phyloP scores from a whole-genome alignment of 306 rosid species.

The Malus sieversii region DNA sequence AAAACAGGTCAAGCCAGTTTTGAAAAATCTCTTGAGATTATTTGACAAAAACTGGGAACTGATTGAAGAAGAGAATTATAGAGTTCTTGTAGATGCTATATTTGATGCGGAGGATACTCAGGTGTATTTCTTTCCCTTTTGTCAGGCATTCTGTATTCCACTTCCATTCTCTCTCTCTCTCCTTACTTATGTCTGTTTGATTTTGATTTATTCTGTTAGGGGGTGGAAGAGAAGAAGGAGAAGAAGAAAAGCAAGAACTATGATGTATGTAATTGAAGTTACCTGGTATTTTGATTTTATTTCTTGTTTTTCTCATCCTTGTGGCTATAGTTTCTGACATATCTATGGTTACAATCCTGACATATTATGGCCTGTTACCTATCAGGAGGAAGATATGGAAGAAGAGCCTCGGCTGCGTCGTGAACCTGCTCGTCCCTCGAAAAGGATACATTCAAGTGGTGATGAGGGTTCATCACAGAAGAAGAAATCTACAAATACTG shows the following conservation, averaged over 20 bases:
- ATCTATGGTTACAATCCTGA: constrained; percentile 15
- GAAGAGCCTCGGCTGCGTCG: constrained; percentile 35
- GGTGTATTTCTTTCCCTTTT: constrained; percentile 29
- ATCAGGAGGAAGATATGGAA: constrained; percentile 31
- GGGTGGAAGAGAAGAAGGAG: constrained; percentile 20
- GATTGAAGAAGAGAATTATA: constrained; percentile 82
- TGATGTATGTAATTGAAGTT: constrained; percentile 19
- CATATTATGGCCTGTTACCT: constrained; percentile 18
- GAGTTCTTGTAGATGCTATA: constrained; percentile 82
- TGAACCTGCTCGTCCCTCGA: constrained; percentile 46
- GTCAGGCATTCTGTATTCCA: constrained; percentile 8
- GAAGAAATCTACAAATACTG: constrained; percentile 23
- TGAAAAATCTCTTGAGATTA: constrained; percentile 59
- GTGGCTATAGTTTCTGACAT: constrained; percentile 15
- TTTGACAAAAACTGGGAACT: constrained; percentile 84
- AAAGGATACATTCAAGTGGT: constrained; percentile 34
- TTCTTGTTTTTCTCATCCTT: constrained; percentile 6
- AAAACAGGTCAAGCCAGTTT: constrained; percentile 62
- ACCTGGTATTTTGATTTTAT: not conserved
- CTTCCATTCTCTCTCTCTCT: not conserved
- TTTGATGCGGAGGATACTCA: constrained; percentile 64
- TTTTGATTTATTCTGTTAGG: constrained; percentile 33
- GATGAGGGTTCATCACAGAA: constrained; percentile 31
- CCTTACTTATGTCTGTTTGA: constrained; percentile 7
- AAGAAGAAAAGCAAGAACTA: constrained; percentile 18